phyloP scores from a whole-genome alignment of 2,329 filamentous ascomycete genomes.

The Cladophialophora immunda region DNA sequence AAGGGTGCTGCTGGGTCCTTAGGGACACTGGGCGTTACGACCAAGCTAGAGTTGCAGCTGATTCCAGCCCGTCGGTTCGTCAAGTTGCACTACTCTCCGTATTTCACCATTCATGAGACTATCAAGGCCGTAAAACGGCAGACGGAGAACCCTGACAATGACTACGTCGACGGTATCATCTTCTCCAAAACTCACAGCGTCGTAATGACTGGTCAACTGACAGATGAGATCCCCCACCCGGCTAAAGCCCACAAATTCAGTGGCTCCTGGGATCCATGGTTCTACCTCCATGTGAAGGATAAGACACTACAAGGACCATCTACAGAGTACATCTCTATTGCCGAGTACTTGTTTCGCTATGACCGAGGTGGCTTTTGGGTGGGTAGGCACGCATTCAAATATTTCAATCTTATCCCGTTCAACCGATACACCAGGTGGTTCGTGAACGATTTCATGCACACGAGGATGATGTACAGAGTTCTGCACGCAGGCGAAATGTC shows the following conservation, averaged over 20 bases:
- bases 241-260: constrained; percentile 59
- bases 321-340: constrained; percentile 42
- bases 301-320: no score
- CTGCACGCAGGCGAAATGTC: constrained; percentile 64
- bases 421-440: constrained; percentile 64
- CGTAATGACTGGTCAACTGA: constrained; percentile 68
- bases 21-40: constrained; percentile 69
- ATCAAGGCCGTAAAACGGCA: constrained; percentile 59
- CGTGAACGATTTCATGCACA: constrained; percentile 67
- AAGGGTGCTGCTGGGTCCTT: constrained; percentile 66
- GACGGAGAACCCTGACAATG: constrained; percentile 53
- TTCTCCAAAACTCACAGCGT: constrained; percentile 65
- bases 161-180: constrained; percentile 76
- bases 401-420: constrained; percentile 63
- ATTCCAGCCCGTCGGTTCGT: constrained; percentile 65
- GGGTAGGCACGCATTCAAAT: constrained; percentile 63
- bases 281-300: no score
- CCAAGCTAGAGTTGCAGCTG: constrained; percentile 67
- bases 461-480: constrained; percentile 66
- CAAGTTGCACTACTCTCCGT: constrained; percentile 68
- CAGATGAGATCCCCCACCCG: constrained; percentile 52
- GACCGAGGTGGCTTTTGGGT: constrained; percentile 69
- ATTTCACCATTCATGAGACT: constrained; percentile 59
- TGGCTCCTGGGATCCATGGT: constrained; percentile 61
- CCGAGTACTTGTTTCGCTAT: constrained; percentile 65